Evolutionary conservation across 2,329 filamentous ascomycete species (phyloP).

Genomic region (Fusarium albosuccineum): DNA sequence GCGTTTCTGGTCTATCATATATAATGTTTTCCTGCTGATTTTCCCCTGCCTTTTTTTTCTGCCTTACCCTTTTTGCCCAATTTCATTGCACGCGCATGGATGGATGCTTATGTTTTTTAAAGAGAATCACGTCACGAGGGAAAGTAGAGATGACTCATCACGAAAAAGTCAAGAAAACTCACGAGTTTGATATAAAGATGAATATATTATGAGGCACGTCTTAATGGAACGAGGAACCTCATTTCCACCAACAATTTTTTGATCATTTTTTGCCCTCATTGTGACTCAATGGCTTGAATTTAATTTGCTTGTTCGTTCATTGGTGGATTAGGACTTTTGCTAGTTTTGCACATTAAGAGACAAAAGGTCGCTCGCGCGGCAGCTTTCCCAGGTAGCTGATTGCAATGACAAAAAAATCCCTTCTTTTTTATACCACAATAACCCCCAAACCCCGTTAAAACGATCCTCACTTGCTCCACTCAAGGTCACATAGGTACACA

Average conservation of each 20-base stretch:
- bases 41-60: slow-evolving; percentile 6
- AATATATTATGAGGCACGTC: slow-evolving; percentile 38
- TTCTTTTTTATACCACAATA: slow-evolving; percentile 37
- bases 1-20: slow-evolving; percentile 44
- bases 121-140: slow-evolving; percentile 41
- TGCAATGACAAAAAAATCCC: slow-evolving; percentile 25
- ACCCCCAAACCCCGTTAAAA: slow-evolving; percentile 40
- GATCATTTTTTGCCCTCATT: background rate
- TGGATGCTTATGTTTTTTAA: slow-evolving; percentile 30
- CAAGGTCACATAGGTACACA: slow-evolving; percentile 37
- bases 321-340: background rate
- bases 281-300: background rate
- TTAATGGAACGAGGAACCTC: slow-evolving; percentile 31
- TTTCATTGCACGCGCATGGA: slow-evolving; percentile 28
- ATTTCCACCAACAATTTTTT: slow-evolving; percentile 18
- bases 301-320: background rate
- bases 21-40: slow-evolving; percentile 33
- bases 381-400: slow-evolving; percentile 29
- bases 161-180: slow-evolving; percentile 35
- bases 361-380: background rate
- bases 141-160: slow-evolving; percentile 39
- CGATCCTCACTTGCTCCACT: slow-evolving; percentile 28
- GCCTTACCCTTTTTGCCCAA: slow-evolving; percentile 10
- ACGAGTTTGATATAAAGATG: slow-evolving; percentile 42
- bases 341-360: too few relatives aligned